Evolutionary conservation across 139 green algal species (phyloP).

Genomic region (Gonium pectorale): DNA sequence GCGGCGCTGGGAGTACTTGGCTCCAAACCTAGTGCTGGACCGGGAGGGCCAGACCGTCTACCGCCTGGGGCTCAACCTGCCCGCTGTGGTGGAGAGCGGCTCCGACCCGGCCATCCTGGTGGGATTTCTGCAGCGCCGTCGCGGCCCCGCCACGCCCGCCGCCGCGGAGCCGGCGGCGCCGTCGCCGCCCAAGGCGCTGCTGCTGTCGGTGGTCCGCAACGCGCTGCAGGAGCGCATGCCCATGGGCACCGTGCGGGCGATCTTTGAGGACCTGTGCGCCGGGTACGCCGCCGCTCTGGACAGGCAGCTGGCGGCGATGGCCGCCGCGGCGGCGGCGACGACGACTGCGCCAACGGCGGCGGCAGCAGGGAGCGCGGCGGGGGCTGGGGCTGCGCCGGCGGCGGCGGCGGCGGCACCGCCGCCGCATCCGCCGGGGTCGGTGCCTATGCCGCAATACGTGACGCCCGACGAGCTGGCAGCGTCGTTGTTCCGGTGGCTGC

Average conservation of each 20-base stretch:
- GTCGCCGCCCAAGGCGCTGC: slow-evolving; percentile 37
- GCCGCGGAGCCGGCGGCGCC: neutral
- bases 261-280: slow-evolving; percentile 49
- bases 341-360: neutral
- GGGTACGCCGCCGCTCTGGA: slow-evolving; percentile 35
- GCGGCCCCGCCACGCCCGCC: neutral
- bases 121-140: slow-evolving; percentile 57
- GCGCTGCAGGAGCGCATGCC: slow-evolving; percentile 52
- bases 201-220: slow-evolving; percentile 42
- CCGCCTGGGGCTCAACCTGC: slow-evolving; percentile 46
- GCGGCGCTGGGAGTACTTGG: slow-evolving; percentile 26
- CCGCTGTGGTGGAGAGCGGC: slow-evolving; percentile 16
- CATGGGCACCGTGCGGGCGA: slow-evolving; percentile 33
- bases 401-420: neutral
- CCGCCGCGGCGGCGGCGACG: neutral
- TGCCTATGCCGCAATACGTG: slow-evolving; percentile 40
- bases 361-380: neutral
- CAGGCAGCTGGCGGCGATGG: neutral
- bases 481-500: slow-evolving; percentile 60
- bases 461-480: slow-evolving; percentile 34
- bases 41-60: slow-evolving; percentile 19
- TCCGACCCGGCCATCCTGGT: slow-evolving; percentile 46
- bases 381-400: neutral
- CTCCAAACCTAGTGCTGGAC: slow-evolving; percentile 45
- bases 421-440: neutral